Conservation (phyloP, 1,139 yeast genomes). For the Candida sp. region DNA sequence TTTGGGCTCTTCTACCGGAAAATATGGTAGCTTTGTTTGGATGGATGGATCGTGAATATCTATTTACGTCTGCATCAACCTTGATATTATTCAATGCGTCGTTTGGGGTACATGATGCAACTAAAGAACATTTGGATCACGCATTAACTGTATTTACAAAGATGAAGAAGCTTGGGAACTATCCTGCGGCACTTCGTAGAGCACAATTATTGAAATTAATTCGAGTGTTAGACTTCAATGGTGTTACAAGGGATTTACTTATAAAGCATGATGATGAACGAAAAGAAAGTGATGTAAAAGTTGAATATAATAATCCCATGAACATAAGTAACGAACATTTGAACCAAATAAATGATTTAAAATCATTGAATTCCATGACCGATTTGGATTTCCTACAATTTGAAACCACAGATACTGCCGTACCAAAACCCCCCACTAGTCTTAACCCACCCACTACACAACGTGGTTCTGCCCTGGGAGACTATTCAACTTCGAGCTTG, state of each 20-base stretch:
- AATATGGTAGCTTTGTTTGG: conserved; percentile 84
- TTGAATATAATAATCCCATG: conserved; percentile 5
- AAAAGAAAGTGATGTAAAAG: conserved; percentile 2
- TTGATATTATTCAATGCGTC: conserved; percentile 74
- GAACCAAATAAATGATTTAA: conserved; percentile 4
- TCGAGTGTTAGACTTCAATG: conserved; percentile 65
- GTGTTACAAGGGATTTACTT: conserved; percentile 55
- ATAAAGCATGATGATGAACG: conserved; percentile 54
- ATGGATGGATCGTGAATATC: conserved; percentile 85
- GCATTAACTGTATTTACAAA: conserved; percentile 67
- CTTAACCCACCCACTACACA: neutral
- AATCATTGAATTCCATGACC: neutral
- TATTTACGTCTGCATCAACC: conserved; percentile 80
- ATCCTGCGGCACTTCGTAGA: conserved; percentile 72
- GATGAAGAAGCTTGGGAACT: conserved; percentile 74
- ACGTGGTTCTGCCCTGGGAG: conserved; percentile 1
- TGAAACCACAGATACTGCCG: conserved; percentile 8
- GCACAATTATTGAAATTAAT: conserved; percentile 68
- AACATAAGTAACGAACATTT: conserved; percentile 4
- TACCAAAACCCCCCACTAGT: neutral
- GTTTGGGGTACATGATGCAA: conserved; percentile 79
- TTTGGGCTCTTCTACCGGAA: conserved; percentile 71
- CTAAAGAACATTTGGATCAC: conserved; percentile 69
- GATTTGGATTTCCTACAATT: conserved; percentile 22
- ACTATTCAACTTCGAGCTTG: conserved; percentile 4